phyloP scores from a whole-genome alignment of 2,329 filamentous ascomycete genomes.

The Aotearoamyces nothofagi region DNA sequence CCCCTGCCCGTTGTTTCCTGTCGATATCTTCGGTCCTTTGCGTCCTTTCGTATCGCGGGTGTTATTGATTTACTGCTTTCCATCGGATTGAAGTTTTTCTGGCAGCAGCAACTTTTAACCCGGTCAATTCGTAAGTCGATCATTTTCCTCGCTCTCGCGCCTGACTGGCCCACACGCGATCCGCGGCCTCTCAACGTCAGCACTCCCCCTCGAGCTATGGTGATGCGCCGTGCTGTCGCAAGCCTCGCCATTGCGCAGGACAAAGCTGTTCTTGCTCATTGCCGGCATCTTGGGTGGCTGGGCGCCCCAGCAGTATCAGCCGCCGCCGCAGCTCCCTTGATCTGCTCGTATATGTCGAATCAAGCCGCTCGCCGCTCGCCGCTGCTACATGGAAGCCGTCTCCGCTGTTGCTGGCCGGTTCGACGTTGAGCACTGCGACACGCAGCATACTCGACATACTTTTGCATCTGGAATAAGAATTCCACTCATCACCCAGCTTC shows the following conservation, averaged over 20 bases:
- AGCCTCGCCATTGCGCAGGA: too few relatives aligned
- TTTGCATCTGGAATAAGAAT: too few relatives aligned
- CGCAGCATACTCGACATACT: too few relatives aligned
- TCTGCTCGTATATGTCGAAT: too few relatives aligned
- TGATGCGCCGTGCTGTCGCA: background rate
- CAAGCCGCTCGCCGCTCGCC: background rate
- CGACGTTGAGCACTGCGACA: background rate
- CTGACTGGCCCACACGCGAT: constrained; percentile 15
- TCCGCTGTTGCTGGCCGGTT: background rate
- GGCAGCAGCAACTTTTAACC: constrained; percentile 14
- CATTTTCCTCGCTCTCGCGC: constrained; percentile 12
- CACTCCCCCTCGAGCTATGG: too few relatives aligned
- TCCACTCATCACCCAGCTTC: too few relatives aligned
- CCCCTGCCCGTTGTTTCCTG: constrained; percentile 19
- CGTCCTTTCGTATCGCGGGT: constrained; percentile 20
- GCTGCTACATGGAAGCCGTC: background rate
- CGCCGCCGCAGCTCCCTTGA: too few relatives aligned
- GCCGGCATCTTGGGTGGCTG: too few relatives aligned
- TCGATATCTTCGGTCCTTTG: constrained; percentile 19
- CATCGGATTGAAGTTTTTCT: constrained; percentile 14
- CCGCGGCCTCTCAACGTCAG: background rate
- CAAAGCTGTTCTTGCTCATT: too few relatives aligned
- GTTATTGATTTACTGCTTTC: constrained; percentile 20
- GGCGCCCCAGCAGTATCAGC: too few relatives aligned
- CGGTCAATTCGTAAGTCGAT: constrained; percentile 17